A percentile compares a stretch with the other conserved stretches of the same genome.
Evolutionary conservation across 208 protist species (phyloP).

Genomic region (Herpetomonas tarakana): DNA sequence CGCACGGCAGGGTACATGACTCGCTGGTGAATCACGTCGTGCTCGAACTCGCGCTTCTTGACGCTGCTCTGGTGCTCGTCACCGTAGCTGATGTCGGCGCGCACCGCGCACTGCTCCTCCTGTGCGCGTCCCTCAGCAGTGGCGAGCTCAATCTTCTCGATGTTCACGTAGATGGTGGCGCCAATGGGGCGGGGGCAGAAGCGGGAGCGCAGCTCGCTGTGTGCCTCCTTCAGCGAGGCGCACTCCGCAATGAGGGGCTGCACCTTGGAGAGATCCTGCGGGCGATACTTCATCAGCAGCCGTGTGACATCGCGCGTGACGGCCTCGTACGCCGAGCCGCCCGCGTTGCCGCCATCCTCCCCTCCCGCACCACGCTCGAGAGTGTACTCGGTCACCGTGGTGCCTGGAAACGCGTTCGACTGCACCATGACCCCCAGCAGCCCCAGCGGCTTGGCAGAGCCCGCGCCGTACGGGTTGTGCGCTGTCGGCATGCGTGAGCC

Average conservation of each 20-base stretch:
- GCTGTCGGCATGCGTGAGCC: constrained; percentile 2
- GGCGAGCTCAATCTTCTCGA: constrained; percentile 50
- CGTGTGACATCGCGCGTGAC: constrained; percentile 71
- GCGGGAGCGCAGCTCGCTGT: constrained; percentile 59
- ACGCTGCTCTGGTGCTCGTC: constrained; percentile 34
- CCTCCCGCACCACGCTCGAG: neutral
- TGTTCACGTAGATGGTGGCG: constrained; percentile 71
- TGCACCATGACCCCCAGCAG: constrained; percentile 64
- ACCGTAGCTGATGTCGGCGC: constrained; percentile 35
- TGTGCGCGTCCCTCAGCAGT: constrained; percentile 25
- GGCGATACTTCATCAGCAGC: constrained; percentile 62
- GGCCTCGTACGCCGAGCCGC: constrained; percentile 13
- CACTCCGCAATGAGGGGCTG: constrained; percentile 70
- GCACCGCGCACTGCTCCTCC: constrained; percentile 38
- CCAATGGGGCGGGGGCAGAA: constrained; percentile 34
- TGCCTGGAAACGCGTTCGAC: constrained; percentile 64
- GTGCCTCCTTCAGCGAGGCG: constrained; percentile 50
- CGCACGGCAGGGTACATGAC: constrained; percentile 29
- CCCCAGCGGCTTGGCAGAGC: constrained; percentile 17
- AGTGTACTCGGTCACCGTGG: constrained; percentile 39
- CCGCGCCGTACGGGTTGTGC: neutral
- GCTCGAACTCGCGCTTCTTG: constrained; percentile 27
- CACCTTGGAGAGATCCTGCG: constrained; percentile 46
- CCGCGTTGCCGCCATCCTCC: constrained; percentile 1
- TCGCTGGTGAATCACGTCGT: constrained; percentile 23